A percentile compares a stretch with the other conserved stretches of the same genome.
These are phyloP conservation scores for Corymbia calophylla DNA, from an alignment of 441 rosid species.

Conservation along the genomic window DNA sequence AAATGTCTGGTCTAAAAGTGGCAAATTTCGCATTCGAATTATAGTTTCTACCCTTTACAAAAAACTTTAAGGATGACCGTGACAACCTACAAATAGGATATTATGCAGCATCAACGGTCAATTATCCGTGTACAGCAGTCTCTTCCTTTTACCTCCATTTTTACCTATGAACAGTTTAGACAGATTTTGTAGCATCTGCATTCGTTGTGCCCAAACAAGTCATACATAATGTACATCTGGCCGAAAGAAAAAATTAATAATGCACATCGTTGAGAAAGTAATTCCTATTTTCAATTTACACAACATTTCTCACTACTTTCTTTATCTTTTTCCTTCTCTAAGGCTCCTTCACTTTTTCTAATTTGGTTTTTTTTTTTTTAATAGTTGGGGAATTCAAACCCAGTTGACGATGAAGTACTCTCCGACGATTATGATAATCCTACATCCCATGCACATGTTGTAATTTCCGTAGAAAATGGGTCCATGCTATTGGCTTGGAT, in stretches of 20 bases:
- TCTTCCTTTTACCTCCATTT: background rate
- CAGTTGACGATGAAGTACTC: background rate
- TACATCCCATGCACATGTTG: background rate
- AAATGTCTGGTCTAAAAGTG: background rate
- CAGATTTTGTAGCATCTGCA: background rate
- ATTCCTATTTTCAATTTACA: background rate
- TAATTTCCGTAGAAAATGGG: background rate
- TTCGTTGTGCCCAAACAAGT: background rate
- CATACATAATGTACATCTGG: background rate
- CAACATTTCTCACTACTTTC: background rate
- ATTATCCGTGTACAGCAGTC: background rate
- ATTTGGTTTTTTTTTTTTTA: background rate
- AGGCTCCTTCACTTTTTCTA: background rate
- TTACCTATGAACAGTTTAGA: background rate
- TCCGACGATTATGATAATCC: background rate
- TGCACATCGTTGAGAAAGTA: background rate
- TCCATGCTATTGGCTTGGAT: background rate
- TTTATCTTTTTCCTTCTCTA: background rate
- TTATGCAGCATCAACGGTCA: background rate
- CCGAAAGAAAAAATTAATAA: background rate
- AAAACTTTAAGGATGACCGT: background rate
- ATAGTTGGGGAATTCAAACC: background rate
- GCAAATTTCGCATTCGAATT: background rate
- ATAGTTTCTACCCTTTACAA: background rate
- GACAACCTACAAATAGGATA: background rate